Evolutionary conservation across 768 basidiomycete genomes (phyloP), one percentile per base, ranked within the genome.

Genomic region (Pleurotus salmoneostramineus): DNA sequence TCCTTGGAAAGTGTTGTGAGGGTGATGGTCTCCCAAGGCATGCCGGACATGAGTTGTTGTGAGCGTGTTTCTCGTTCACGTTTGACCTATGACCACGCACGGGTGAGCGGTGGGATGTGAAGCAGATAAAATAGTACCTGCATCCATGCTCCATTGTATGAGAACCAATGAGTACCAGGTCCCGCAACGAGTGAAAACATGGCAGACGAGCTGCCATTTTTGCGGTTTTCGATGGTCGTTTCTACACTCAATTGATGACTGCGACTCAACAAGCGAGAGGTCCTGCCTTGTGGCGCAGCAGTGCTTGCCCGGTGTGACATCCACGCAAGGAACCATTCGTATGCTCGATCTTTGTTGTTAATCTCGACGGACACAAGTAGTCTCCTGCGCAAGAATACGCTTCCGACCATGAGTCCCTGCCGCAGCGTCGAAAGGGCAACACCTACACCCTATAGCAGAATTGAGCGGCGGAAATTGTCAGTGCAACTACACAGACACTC

Each of bases 291-390:
- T 11, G 40, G 32, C 57, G 71, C 68, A 44, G 69, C 61, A 50
- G 71, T 60, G 33, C 65, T 70, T 1, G 83, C 76, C 59, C 91
- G 88, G 50, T 82, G 81, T 5, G 94, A 84, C 91, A 98, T 92
- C 96, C 97, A 99, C 50, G 88, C 78, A 43, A 99, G 84, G 71
- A 98, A 95, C 95, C 97, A 98, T 47, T 93, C 89, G 70, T 98
- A 98, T 6, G 95, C 80, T 37, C 83, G 88, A 71, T 99, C 97
- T 67, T 93, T 95, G 68, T 95, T 96, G 60, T 91, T 93, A 64
- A 99, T 93, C 74, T 99, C 97, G 54, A 98, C 83, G 11, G 93
- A 88, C 37, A 98, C 95, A 54, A 98, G 87, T 78, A 99, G 82
- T 42, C 96, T 85, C 34, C 97, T 81, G 50, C 89, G 93, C 54